A percentile compares a stretch with the other conserved stretches of the same genome.
Evolutionary conservation across 179 eudicot species (phyloP).

Genomic region (Carnegiea gigantea): DNA sequence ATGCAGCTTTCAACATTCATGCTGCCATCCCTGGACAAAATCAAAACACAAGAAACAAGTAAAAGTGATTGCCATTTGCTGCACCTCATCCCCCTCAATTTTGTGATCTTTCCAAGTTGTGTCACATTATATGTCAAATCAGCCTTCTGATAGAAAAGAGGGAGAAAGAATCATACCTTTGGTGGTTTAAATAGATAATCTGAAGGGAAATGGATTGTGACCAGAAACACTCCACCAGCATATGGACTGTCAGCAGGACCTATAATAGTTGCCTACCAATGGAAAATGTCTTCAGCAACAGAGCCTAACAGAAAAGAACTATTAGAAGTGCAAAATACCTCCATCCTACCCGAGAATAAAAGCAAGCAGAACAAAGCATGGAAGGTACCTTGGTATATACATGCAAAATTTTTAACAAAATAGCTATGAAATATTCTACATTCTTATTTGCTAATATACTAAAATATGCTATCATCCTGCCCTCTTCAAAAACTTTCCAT

Average conservation of each 20-base stretch:
- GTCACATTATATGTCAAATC: background rate
- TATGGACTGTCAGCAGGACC: constrained; percentile 75
- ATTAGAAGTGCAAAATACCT: background rate
- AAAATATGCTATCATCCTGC: too few species aligned
- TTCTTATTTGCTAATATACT: too few species aligned
- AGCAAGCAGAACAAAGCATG: background rate
- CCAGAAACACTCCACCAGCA: constrained; percentile 63
- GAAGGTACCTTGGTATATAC: background rate
- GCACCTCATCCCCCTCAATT: too few species aligned
- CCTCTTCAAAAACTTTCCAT: too few species aligned
- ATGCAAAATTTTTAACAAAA: too few species aligned
- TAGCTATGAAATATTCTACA: too few species aligned
- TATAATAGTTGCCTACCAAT: constrained; percentile 80
- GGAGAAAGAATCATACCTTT: constrained; percentile 34
- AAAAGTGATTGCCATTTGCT: too few species aligned
- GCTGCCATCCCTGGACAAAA: too few species aligned
- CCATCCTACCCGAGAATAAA: background rate
- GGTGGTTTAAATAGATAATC: constrained; percentile 73
- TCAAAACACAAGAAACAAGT: too few species aligned
- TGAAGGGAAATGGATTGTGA: constrained; percentile 61
- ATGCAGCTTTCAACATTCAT: too few species aligned
- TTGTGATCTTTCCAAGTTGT: too few species aligned
- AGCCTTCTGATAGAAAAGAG: background rate
- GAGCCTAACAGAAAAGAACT: constrained; percentile 38
- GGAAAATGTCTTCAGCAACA: constrained; percentile 69